phyloP scores from a whole-genome alignment of 805 yeast genomes.

The Candida michaelii region DNA sequence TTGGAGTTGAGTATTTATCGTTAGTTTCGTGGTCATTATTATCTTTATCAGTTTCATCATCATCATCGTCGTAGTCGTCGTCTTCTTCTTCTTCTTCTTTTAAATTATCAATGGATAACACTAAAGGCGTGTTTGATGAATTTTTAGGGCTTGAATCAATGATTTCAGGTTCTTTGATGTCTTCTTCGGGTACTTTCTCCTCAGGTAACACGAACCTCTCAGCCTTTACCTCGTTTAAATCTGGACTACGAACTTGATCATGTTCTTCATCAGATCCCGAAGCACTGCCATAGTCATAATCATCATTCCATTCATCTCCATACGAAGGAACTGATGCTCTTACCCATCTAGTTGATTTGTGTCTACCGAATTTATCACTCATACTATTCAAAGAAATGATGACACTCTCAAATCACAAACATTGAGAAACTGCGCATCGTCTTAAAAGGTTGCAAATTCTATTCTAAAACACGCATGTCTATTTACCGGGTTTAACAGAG shows the following conservation, averaged over 20 bases:
- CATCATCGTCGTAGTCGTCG: neutral
- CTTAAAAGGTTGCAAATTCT: conserved; percentile 1
- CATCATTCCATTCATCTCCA: conserved; percentile 44
- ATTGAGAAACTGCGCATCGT: conserved; percentile 2
- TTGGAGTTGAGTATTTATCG: neutral
- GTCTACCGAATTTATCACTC: conserved; percentile 42
- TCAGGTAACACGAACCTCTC: conserved; percentile 17
- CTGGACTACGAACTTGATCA: conserved; percentile 11
- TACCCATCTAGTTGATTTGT: conserved; percentile 44
- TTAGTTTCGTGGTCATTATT: neutral
- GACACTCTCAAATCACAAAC: conserved; percentile 1
- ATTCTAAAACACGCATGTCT: neutral
- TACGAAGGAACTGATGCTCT: conserved; percentile 42
- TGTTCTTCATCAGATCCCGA: conserved; percentile 13
- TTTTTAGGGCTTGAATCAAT: conserved; percentile 3
- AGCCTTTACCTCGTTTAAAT: conserved; percentile 13
- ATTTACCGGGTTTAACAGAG: no score
- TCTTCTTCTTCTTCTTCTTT: conserved; percentile 5
- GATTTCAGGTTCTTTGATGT: conserved; percentile 1
- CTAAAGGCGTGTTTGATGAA: conserved; percentile 19
- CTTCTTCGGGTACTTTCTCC: neutral
- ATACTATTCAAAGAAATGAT: conserved; percentile 12
- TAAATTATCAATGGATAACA: conserved; percentile 36
- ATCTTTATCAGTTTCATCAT: neutral
- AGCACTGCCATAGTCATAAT: conserved; percentile 24